Percentiles rank a stretch among this genome's conserved stretches.
Conservation (phyloP, 108 stramenopile species). For the Nitzschia inconspicua region DNA sequence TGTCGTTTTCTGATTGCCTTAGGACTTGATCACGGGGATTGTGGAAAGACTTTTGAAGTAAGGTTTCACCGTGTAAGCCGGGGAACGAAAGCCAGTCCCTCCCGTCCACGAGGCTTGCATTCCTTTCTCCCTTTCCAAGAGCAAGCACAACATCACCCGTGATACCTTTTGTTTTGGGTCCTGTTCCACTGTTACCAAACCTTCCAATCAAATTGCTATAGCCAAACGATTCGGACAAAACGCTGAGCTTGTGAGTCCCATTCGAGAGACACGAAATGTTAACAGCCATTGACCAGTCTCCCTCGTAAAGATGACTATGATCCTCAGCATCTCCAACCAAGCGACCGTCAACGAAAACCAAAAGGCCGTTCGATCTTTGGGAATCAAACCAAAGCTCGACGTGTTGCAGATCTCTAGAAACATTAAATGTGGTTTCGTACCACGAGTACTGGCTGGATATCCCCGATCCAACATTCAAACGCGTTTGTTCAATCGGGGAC, state of each 20-base stretch:
- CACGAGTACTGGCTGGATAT: conserved; percentile 55
- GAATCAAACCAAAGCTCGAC: conserved; percentile 30
- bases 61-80: conserved; percentile 27
- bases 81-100: conserved; percentile 34
- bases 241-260: conserved; percentile 26
- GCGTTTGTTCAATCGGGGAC: conserved; percentile 41
- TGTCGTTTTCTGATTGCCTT: neutral
- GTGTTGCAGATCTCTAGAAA: conserved; percentile 8
- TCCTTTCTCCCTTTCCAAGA: neutral
- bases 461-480: conserved; percentile 23
- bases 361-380: conserved; percentile 34
- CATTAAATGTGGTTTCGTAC: conserved; percentile 36
- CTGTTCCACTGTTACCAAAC: conserved; percentile 34
- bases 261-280: conserved; percentile 10
- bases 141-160: conserved; percentile 28
- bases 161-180: conserved; percentile 46
- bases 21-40: neutral
- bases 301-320: conserved; percentile 41
- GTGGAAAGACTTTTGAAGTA: neutral
- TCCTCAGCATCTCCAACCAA: conserved; percentile 33
- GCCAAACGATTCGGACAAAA: conserved; percentile 52
- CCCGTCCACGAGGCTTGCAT: conserved; percentile 25
- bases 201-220: conserved; percentile 54
- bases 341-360: conserved; percentile 41
- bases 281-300: conserved; percentile 11